Percentiles rank a stretch among this genome's conserved stretches.
Evolutionary conservation across 2,329 filamentous ascomycete genomes (phyloP).

Genomic region (Cytospora chrysosperma): DNA sequence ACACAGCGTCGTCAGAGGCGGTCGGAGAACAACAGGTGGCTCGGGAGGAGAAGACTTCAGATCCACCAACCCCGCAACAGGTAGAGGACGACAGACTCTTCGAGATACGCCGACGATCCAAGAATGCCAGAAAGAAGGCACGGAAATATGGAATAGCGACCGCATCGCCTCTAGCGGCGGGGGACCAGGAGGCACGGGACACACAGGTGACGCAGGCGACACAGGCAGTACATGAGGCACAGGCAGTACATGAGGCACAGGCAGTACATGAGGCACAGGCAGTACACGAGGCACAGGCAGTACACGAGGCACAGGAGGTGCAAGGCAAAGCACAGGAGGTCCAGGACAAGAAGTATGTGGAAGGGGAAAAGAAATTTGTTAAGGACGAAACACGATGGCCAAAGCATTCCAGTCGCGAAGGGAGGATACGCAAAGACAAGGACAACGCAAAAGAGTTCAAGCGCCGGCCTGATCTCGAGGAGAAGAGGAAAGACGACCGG

Average conservation of each 20-base stretch:
- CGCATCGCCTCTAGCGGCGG: background rate
- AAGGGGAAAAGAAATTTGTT: background rate
- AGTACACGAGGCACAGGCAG: conserved; percentile 45
- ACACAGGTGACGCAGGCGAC: conserved; percentile 44
- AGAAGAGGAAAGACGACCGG: conserved; percentile 19
- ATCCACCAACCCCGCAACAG: no score
- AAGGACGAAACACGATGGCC: background rate
- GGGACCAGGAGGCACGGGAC: conserved; percentile 27
- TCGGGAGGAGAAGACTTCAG: background rate
- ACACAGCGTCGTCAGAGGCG: background rate
- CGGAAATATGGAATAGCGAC: background rate
- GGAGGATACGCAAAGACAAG: conserved; percentile 30
- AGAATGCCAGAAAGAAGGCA: background rate
- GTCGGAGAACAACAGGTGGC: background rate
- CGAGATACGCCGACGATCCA: background rate
- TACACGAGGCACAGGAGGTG: conserved; percentile 33
- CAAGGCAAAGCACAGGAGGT: conserved; percentile 30
- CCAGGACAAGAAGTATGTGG: background rate
- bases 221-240: background rate
- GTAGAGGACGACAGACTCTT: background rate
- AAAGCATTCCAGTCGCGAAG: background rate
- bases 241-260: background rate
- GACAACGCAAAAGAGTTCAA: background rate
- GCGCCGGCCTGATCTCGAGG: conserved; percentile 24
- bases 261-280: conserved; percentile 26